Evolutionary conservation across 768 basidiomycete species (phyloP), one percentile per base, ranked within the genome.

Genomic region (Agaricus blazei): DNA sequence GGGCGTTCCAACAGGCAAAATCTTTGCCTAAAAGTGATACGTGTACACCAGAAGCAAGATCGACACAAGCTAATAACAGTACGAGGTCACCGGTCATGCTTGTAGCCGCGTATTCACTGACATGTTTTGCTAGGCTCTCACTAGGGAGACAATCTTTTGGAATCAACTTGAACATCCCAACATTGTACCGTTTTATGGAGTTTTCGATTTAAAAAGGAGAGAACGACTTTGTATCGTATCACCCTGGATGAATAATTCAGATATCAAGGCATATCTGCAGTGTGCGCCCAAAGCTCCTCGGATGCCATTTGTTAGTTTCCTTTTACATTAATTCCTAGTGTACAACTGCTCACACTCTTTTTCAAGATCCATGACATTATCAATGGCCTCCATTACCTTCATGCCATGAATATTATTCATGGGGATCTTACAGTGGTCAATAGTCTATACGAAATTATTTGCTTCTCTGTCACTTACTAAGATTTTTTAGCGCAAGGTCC

Each of bases 11-110:
- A 58, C 1, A 61, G 59, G 9, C 58, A 59, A 23, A 23, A 9
- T 19, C 3, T 69, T 1, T 67, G 64, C 45, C 26, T 68, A 28
- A 69, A 68, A 48, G 49, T 66, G 3, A 49, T 68, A 19, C 65
- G 57, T 43, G 52, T 65, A 42, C n/a, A n/a, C n/a, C n/a, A n/a
- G n/a, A n/a, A n/a, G n/a, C n/a, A n/a, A n/a, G 19, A 61, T 29
- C 50, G 38, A 42, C 48, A 55, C 12, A 45, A 54, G 9, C 43
- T 62, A 28, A 27, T 65, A 15, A 66, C 63, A 63, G 68, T 68
- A 19, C 12, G 19, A 19, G 23, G 3, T 12, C n/a, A 24, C 24
- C 43, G 23, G 23, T 44, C 15, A 63, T 63, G 7, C 57, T 59
- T 41, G 51, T 38, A 56, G 9, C 43, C 62, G 29, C 28, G 65